Base-by-base conservation (phyloP, 2,329 filamentous ascomycete species). In the Cytospora schulzeri region DNA sequence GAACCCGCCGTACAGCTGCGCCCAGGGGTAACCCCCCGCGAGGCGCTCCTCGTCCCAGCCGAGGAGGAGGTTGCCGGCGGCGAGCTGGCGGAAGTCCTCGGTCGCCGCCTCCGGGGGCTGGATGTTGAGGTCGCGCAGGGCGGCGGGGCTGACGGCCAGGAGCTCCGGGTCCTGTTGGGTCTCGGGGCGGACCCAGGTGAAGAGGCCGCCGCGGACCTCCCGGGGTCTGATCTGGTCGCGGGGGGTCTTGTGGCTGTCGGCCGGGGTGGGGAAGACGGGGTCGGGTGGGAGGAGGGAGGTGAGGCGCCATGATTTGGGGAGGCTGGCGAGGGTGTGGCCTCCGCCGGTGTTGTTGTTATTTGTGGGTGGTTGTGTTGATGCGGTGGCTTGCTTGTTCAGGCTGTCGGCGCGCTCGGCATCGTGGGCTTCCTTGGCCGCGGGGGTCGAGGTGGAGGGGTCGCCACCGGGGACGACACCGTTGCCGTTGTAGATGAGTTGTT, bases 1-100 rank as follows among this genome's bases (percentile, higher is more conserved):
- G 72, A 85, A 87, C 63, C 94, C 94, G 64, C 95, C 95, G 75
- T 99, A 99, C 79, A 95, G 98, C 78, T 99, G 95, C 35, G 95
- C 93, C 95, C 95, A 99, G 0, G 95, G 94, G 75, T 99, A 99
- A 52, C 95, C 88, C 24, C 91, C 90, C 64, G 87, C 79, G 28
- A 79, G 74, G 69, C 81, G 83, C 64, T 87, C 83, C 65, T 90
- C 85, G 68, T 92, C 85, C 86, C 90, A 91, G 57, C 93, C 94
- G 63, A 91, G 86, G 17, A 97, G 84, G 72, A 87, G 88, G 74
- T 95, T 96, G 3, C 95, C 95, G 0, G 91, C 87, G 8, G 96
- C 90, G 0, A 92, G 82, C 66, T 90, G 83, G 67, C 85, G 84
- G 75, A 98, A 97, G 14, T 91, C 88, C 0, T 91, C 83, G 0